phyloP scores from a whole-genome alignment of 2,329 filamentous ascomycete genomes.

The Sphaerulina populicola region DNA sequence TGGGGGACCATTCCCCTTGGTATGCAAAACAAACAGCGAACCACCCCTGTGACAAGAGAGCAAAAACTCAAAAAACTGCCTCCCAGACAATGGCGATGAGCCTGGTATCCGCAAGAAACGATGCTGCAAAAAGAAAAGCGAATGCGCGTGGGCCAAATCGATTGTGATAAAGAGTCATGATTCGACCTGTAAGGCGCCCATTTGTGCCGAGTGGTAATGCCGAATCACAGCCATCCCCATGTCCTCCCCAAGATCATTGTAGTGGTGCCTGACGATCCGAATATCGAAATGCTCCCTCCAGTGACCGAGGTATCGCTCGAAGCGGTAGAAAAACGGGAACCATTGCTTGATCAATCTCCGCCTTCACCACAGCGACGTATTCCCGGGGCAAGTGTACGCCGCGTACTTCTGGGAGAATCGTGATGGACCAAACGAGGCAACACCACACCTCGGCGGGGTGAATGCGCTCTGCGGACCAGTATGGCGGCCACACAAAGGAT shows the following conservation, averaged over 20 bases:
- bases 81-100: constrained; percentile 9
- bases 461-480: background rate
- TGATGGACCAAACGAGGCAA: too few species aligned
- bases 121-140: constrained; percentile 6
- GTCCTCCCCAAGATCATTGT: background rate
- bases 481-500: background rate
- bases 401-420: too few species aligned
- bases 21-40: background rate
- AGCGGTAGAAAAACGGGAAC: background rate
- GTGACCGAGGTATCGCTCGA: background rate
- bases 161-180: background rate
- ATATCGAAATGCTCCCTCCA: background rate
- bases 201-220: background rate
- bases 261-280: background rate
- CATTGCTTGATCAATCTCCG: too few species aligned
- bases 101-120: constrained; percentile 32
- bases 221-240: background rate
- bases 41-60: constrained; percentile 1
- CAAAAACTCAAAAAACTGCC: constrained; percentile 1
- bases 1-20: background rate
- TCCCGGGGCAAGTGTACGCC: too few species aligned
- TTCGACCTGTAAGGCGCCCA: background rate
- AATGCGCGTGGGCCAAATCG: background rate
- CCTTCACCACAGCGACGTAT: too few species aligned
- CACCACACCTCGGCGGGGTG: too few species aligned